phyloP scores from a whole-genome alignment of 2,329 filamentous ascomycete genomes.

The Apiospora rasikravindrae region DNA sequence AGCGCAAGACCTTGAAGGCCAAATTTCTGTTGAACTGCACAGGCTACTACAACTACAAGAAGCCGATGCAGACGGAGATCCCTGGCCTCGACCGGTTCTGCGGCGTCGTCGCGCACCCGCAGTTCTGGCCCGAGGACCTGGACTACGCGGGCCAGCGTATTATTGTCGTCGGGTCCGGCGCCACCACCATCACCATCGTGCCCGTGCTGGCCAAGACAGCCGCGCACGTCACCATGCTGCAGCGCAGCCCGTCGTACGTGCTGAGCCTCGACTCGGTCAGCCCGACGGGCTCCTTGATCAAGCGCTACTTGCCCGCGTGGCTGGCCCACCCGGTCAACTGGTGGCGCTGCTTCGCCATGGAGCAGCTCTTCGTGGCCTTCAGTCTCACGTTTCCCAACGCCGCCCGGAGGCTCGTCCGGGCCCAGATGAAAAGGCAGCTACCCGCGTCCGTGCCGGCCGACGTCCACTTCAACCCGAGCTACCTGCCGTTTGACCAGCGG shows the following conservation, averaged over 20 bases:
- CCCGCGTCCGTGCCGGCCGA: conserved; percentile 53
- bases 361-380: conserved; percentile 42
- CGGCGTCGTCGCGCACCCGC: conserved; percentile 65
- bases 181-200: conserved; percentile 79
- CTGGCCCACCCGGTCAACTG: conserved; percentile 52
- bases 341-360: conserved; percentile 46
- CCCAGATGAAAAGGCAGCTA: conserved; percentile 47
- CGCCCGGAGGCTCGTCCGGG: conserved; percentile 46
- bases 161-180: conserved; percentile 77
- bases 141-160: conserved; percentile 71
- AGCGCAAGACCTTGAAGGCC: conserved; percentile 41
- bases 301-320: conserved; percentile 47
- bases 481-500: conserved; percentile 71
- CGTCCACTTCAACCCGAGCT: conserved; percentile 59
- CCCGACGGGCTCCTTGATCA: conserved; percentile 41
- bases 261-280: conserved; percentile 60
- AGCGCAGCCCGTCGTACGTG: conserved; percentile 78
- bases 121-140: conserved; percentile 74
- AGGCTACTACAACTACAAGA: conserved; percentile 70
- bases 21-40: conserved; percentile 65
- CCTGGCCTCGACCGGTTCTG: conserved; percentile 65
- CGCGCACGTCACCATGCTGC: conserved; percentile 75
- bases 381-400: conserved; percentile 52
- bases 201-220: conserved; percentile 72
- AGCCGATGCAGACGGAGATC: conserved; percentile 58